Evolutionary conservation across 768 basidiomycete genomes (phyloP), one percentile per base, ranked within the genome.

Genomic region (Asterophora lycoperdoides): DNA sequence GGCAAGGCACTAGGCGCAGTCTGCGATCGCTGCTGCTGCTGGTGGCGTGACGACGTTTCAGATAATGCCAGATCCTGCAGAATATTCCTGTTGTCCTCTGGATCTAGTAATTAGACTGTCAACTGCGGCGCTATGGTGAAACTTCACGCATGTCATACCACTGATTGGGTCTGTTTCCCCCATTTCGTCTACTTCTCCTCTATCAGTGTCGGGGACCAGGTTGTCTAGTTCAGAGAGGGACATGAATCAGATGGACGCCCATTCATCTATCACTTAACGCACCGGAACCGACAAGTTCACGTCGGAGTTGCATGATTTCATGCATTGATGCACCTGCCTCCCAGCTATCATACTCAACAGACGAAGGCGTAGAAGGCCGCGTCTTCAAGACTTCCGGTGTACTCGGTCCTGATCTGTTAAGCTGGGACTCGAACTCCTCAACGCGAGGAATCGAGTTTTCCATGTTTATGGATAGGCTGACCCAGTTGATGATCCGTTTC

Each of bases 281-380:
- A 53, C 56, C 56, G 15, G 46, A 44, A 3, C 48, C 54, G 11
- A 43, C 20, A 14, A 56, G 42, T 26, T 60, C 56, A 7, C 38
- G 47, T 30, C 48, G 52, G 15, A 63, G 44, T 23, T 55, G 44
- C 37, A 36, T 53, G 29, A 66, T 43, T 9, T 64, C 59, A 18
- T 63, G 56, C 10, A 46, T 44, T 14, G 62, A 59, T 1, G 60
- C 51, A 36, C 56, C 56, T 15, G 56, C 57, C 36, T 69, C 68
- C 68, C 68, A 68, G 10, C 51, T 54, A 35, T 54, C 46, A 32
- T 60, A 60, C 4, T 58, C 59, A 23, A 41, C 52, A 23, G 41
- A 23, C 5, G 48, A 37, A 19, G 38, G 50, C 13, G 50, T 33
- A 14, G 45, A 42, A 11, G 34, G 14, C 13, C 19, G 38, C 23